Evolutionary conservation across 129 eudicot species (phyloP), one percentile per base, ranked within the genome.

Genomic region (Erigeron canadensis): DNA sequence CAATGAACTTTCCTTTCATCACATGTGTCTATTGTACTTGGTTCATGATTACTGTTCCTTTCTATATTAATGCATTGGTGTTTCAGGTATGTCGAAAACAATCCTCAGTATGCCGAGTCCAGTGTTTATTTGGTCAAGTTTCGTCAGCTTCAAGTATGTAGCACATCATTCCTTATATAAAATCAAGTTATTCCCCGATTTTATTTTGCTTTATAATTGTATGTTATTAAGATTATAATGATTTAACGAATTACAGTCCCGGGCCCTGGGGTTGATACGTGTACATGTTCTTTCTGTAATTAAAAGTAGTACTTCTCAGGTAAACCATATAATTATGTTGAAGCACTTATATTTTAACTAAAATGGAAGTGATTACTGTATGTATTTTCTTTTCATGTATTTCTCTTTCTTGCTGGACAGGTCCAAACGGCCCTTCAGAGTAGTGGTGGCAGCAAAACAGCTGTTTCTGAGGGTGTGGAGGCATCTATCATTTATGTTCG

Each of bases 71-170:
- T 48, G 28, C 50, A 43, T 58, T 18, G 19, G 2, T 59, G 39
- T 64, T 60, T 18, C 60, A 87, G 93, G 82, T 87, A 94, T 87
- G 97, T 94, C 73, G 97, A 94, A 80, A 94, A 87, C 68, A 94
- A 94, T 82, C 97, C 99, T n/a, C 99, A 94, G 78, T 94, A 89
- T 80, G 99, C 99, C 1, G 99, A 94, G 81, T 94, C 97, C 81
- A 81, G 80, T 75, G 92, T 94, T 72, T 94, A 94, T 86, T 82
- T 87, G 80, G 96, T 90, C 81, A 94, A 94, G 80, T 94, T 94
- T 74, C 87, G 99, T 65, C 99, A 94, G 73, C 99, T 94, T 62
- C 99, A 94, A 96, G 99, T 90, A 79, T 50, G 74, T 62, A 55
- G 58, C 69, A 21, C 22, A 45, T 40, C 70, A 19, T 40, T 22